Percentiles rank a stretch among this genome's conserved stretches.
Evolutionary conservation across 1,284 basidiomycete genomes (phyloP).

Genomic region (Sporisorium exsertum): DNA sequence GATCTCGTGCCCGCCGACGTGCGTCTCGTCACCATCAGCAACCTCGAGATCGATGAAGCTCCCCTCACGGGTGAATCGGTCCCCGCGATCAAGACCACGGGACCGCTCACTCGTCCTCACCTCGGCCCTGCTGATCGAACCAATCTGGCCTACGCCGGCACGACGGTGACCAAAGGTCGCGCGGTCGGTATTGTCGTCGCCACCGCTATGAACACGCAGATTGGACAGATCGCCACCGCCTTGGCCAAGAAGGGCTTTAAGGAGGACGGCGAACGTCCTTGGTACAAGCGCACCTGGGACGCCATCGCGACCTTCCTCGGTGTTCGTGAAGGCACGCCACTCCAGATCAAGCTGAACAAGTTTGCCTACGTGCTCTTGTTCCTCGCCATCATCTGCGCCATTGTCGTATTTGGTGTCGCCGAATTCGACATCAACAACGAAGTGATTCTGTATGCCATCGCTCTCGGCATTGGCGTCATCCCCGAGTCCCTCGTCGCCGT

Average conservation of each 20-base stretch:
- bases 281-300: constrained; percentile 55
- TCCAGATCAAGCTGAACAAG: constrained; percentile 76
- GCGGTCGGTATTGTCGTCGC: constrained; percentile 60
- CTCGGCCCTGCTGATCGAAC: constrained; percentile 56
- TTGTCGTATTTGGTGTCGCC: constrained; percentile 73
- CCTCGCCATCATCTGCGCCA: constrained; percentile 73
- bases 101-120: constrained; percentile 45
- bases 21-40: constrained; percentile 57
- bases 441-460: constrained; percentile 72
- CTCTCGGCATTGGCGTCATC: constrained; percentile 65
- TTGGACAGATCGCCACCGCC: constrained; percentile 63
- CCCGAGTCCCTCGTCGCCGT: constrained; percentile 71
- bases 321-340: constrained; percentile 73
- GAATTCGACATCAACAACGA: constrained; percentile 68
- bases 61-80: constrained; percentile 63
- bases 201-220: constrained; percentile 58
- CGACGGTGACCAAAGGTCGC: constrained; percentile 63
- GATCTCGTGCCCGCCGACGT: constrained; percentile 63
- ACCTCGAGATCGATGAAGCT: constrained; percentile 64
- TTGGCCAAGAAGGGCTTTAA: constrained; percentile 41
- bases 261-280: constrained; percentile 24
- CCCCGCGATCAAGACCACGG: constrained; percentile 57
- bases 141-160: constrained; percentile 59
- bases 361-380: constrained; percentile 76
- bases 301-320: constrained; percentile 68